These are phyloP conservation scores for Nakaseomyces sp. DNA, from an alignment of 1,139 yeast species.

Conservation along the genomic window DNA sequence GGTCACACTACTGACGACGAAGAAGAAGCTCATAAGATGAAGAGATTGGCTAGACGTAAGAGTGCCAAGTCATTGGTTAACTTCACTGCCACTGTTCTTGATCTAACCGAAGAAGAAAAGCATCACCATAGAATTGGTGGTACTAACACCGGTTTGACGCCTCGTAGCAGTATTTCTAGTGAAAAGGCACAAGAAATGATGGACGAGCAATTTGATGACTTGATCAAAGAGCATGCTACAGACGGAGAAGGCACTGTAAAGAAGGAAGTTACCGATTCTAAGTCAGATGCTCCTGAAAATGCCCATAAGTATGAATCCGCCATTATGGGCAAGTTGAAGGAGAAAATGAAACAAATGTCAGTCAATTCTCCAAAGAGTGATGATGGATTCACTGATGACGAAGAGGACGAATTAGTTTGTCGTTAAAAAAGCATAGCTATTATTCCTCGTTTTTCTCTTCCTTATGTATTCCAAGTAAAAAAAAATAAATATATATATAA, in stretches of 20 bases:
- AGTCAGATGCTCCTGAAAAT: slow-evolving; percentile 5
- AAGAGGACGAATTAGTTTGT: slow-evolving; percentile 6
- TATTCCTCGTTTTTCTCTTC: too few relatives aligned
- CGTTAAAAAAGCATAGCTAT: neutral
- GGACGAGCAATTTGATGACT: slow-evolving; percentile 7
- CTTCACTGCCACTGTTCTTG: slow-evolving; percentile 57
- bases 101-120: slow-evolving; percentile 54
- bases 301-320: slow-evolving; percentile 17
- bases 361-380: slow-evolving; percentile 6
- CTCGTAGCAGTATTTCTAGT: slow-evolving; percentile 19
- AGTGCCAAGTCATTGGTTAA: slow-evolving; percentile 64
- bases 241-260: slow-evolving; percentile 6
- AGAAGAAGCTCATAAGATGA: slow-evolving; percentile 13
- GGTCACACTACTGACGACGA: slow-evolving; percentile 12
- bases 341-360: slow-evolving; percentile 15
- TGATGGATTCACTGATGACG: neutral
- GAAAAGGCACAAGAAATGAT: slow-evolving; percentile 12
- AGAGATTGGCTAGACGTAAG: slow-evolving; percentile 49
- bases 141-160: slow-evolving; percentile 19
- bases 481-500: neutral
- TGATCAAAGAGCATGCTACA: slow-evolving; percentile 2
- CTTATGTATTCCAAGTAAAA: too few relatives aligned
- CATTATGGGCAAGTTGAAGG: slow-evolving; percentile 18
- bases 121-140: slow-evolving; percentile 24
- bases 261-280: neutral